These are phyloP conservation scores for Candida caryicola DNA, from an alignment of 805 yeast genomes.

Conservation along the genomic window DNA sequence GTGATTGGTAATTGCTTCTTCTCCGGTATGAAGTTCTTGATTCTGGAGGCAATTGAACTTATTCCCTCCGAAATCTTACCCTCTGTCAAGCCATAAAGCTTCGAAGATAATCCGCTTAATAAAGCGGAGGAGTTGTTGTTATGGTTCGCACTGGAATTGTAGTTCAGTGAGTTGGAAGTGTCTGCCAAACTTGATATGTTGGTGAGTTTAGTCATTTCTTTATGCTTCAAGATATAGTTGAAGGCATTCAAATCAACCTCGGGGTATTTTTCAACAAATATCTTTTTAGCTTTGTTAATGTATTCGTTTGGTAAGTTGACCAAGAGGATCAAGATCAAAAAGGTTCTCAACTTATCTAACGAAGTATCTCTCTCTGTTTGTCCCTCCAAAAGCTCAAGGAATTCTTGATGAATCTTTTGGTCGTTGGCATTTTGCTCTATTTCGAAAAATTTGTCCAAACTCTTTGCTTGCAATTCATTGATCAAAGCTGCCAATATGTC, in stretches of 20 bases:
- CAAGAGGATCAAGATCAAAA: slow-evolving; percentile 67
- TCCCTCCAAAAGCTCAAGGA: slow-evolving; percentile 53
- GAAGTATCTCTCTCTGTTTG: slow-evolving; percentile 57
- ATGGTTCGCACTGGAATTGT: slow-evolving; percentile 26
- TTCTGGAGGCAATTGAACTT: slow-evolving; percentile 82
- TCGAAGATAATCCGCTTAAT: slow-evolving; percentile 71
- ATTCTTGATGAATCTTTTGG: slow-evolving; percentile 56
- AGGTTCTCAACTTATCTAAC: slow-evolving; percentile 83
- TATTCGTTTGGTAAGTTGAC: slow-evolving; percentile 30
- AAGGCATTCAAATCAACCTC: slow-evolving; percentile 59
- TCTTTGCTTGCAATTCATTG: slow-evolving; percentile 79
- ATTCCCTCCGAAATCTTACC: slow-evolving; percentile 86
- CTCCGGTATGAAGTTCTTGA: slow-evolving; percentile 83
- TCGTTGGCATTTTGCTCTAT: slow-evolving; percentile 81
- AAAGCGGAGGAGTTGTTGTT: slow-evolving; percentile 51
- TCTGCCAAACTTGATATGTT: slow-evolving; percentile 18
- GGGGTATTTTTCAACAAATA: slow-evolving; percentile 51
- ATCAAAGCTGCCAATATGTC: slow-evolving; percentile 83
- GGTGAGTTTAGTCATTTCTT: slow-evolving; percentile 64
- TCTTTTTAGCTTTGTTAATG: slow-evolving; percentile 56
- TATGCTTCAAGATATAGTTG: slow-evolving; percentile 72
- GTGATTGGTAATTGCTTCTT: slow-evolving; percentile 87
- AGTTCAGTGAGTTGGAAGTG: slow-evolving; percentile 29
- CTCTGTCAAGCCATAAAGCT: slow-evolving; percentile 76
- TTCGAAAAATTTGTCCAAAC: slow-evolving; percentile 87